Evolutionary conservation across 2,329 filamentous ascomycete genomes (phyloP), one percentile per base, ranked within the genome.

Genomic region (Aspergillus sp.): DNA sequence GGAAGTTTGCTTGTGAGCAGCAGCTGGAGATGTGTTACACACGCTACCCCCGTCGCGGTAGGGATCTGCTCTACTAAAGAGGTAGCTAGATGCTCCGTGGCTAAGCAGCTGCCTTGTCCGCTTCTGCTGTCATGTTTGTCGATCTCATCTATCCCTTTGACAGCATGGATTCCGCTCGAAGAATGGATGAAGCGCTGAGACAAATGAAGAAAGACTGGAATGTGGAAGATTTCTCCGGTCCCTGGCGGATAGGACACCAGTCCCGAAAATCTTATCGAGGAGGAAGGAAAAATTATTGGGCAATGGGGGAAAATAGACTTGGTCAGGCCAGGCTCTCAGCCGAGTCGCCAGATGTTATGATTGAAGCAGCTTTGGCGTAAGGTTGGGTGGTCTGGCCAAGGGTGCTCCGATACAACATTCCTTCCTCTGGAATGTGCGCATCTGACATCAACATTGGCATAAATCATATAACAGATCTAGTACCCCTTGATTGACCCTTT

Each of bases 331-430:
- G 34, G 34, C 15, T 11, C 15, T 41, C 34, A 41, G 15, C 11
- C 34, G 9, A 13, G 15, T 15, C 9, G 15, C 11, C 11, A 41
- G 34, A 17, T 15, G 15, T 41, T 15, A 15, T 41, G 34, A 41
- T 41, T 41, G 34, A 13, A 17, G 34, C 9, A 15, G 34, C 11
- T 41, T 41, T 15, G 8, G 11, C 34, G 5, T 1, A 5, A 41
- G 34, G 11, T 41, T 15, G 4, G 11, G 19, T 19, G 19, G 19
- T 19, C 19, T 15, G 34, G 34, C 34, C 34, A 25, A 34, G 22
- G 50, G n/a, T 30, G 43, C 19, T 15, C 53, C 19, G 53, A 41
- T 23, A 41, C 43, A 48, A n/a, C 53, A 55, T 55, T 55, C 53
- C 53, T 43, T 45, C 19, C 9, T 8, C 4, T 19, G 54, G 49